A percentile compares a stretch with the other conserved stretches of the same genome.
These are phyloP conservation scores for Sporothrix brasiliensis DNA, from an alignment of 2,329 filamentous ascomycete genomes.

Conservation along the genomic window DNA sequence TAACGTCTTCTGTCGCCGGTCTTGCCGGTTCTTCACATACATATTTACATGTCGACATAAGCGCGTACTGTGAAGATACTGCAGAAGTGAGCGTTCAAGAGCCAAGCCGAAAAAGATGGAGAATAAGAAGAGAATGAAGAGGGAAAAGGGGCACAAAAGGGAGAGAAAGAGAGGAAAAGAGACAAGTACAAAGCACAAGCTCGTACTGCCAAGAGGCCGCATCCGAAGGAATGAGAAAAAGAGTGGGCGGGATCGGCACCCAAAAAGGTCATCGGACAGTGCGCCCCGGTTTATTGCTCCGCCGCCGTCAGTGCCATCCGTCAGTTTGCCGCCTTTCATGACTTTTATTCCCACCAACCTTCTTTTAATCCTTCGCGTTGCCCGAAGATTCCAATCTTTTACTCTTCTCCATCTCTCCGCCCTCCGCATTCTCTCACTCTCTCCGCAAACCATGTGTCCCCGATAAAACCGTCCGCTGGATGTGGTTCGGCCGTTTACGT, in stretches of 20 bases:
- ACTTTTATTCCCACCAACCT: neutral
- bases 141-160: neutral
- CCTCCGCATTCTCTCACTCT: conserved; percentile 2
- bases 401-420: neutral
- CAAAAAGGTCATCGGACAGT: conserved; percentile 21
- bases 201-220: too few species aligned
- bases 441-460: neutral
- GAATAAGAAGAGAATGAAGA: neutral
- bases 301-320: neutral
- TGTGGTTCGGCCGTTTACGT: neutral
- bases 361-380: neutral
- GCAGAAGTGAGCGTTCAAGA: neutral
- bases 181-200: neutral
- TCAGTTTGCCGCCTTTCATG: too few species aligned
- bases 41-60: neutral
- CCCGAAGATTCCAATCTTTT: too few species aligned
- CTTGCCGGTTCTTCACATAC: too few species aligned
- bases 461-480: neutral
- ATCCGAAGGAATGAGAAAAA: neutral
- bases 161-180: conserved; percentile 3
- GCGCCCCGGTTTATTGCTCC: conserved; percentile 14
- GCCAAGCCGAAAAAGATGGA: neutral
- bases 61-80: neutral
- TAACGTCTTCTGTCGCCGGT: neutral
- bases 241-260: neutral